Base-by-base conservation (phyloP, 345 rosid species). In the Raphanus raphanistrum region DNA sequence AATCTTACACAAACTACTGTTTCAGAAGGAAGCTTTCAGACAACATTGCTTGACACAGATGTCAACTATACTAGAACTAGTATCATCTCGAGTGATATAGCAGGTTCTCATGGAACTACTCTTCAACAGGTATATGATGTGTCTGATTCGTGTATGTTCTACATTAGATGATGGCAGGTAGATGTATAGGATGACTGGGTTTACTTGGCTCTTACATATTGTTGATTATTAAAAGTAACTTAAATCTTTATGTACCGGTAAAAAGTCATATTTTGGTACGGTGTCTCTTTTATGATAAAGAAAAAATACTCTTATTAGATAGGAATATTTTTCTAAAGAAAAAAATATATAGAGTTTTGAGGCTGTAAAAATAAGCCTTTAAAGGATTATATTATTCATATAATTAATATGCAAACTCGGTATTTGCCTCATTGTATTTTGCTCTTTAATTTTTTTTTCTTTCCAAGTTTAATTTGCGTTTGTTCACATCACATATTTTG, bases 61-160 rank as follows among this genome's bases (percentile, higher is more conserved):
- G 76, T 74, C 72, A 79, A 83, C 66, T 82, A 83, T n/a, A 48
- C 63, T 36, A 81, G 62, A 41, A 21, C 21, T 21, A 82, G 43
- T 72, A 76, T 66, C 48, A 76, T 78, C 50, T 74, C 71, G 64
- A 76, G 68, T 62, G 87, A 83, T 75, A 70, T 68, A 68, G 60
- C 21, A 60, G 83, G 74, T 57, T 62, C 85, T 59, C 83, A 81
- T 50, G 83, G 79, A 66, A 82, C 76, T 75, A 82, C 76, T 75
- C 63, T 7, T 71, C 85, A 79, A 66, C 87, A 74, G 91, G 98
- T 92, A 83, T 8, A 16, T 27, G 52, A 16, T 57, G 33, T 38
- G 70, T 65, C 68, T 26, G 71, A 27, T 65, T 13, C 0, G 7
- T 6, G 8, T 35, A 57, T 74, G 7, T 38, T 16, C 12, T 26